Base-by-base conservation (phyloP, 495 filamentous ascomycete species). In the Cairneyella variabilis region DNA sequence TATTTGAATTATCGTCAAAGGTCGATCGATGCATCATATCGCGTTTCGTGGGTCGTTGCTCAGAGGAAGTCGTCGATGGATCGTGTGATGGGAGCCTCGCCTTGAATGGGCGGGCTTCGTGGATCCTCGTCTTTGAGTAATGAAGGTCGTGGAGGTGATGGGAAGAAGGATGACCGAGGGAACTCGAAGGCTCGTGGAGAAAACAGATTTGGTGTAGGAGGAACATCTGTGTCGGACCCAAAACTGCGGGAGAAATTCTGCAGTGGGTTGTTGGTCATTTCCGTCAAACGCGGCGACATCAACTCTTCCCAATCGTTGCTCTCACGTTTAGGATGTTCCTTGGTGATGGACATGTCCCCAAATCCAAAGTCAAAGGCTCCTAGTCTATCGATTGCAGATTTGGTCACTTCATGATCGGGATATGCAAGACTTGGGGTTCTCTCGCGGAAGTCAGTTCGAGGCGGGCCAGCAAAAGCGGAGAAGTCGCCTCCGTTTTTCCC, bases 61-160 rank as follows among this genome's bases (percentile, higher is more conserved):
- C 53, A 64, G 11, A 64, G 54, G 27, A 81, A 65, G 38, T 81
- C 78, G 51, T 81, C 78, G 48, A 88, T 88, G 22, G 76, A 84
- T 45, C 84, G 69, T 36, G 79, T 77, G 48, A 88, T 85, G n/a
- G 83, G 83, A 11, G 76, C 82, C 61, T 81, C 80, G 5, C 83
- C 84, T 54, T 71, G 75, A 12, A 77, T 80, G 0, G 81, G 80
- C 6, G 84, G 84, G 57, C 82, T 85, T 30, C 84, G 64, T 3
- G 84, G 84, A 56, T 88, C 84, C 7, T 72, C 71, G 3, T 66
- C 66, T 9, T 63, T 49, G 14, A 34, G 20, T 9, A 51, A 38
- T 17, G 57, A 25, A 20, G 27, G 22, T n/a, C 48, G 49, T 62
- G 67, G 44, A 21, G 53, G 53, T 7, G 77, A 71, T 3, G 75